Base-by-base conservation (phyloP, 805 yeast genomes). In the Teunomyces atbi region DNA sequence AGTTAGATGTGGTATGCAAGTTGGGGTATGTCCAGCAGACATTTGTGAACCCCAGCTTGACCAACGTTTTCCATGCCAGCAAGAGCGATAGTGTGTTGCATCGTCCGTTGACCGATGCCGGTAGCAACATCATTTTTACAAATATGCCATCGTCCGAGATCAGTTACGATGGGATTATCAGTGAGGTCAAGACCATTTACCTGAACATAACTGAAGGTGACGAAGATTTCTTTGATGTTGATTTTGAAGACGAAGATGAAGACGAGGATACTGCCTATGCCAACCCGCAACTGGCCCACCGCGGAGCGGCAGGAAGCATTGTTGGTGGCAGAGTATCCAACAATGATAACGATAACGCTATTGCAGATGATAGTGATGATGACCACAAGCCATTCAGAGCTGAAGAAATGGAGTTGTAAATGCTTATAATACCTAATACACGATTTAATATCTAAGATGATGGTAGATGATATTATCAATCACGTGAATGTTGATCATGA, bases 201-300 rank as follows among this genome's bases (percentile, higher is more conserved):
- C 83, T 81, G 50, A 74, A 77, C 46, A 83, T 92, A 51, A 95
- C 94, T 8, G 98, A 98, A 7, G 80, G 96, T 1, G 94, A 87
- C 61, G 97, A 92, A 57, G 98, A 92, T 66, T 94, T 94, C 69
- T 92, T 92, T 61, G 96, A 89, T 64, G 88, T 92, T 35, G 98
- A 92, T 66, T 92, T 92, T 61, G 97, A 92, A 66, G 98, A 92
- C 63, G 97, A 90, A 16, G 96, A 87, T 37, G 91, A 83, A 29
- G 75, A 72, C 4, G 47, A 49, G 21, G 52, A 39, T 20, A 36
- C 16, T 6, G 23, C 30, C 13, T 45, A 45, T 27, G 48, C 49
- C 11, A 19, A 48, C 6, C 42, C 42, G 13, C 47, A 47, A 27
- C 33, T 18, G 6, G 32, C 39, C 33, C 28, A 23, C 28, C 34